Evolutionary conservation across 2,329 filamentous ascomycete genomes (phyloP).

Genomic region (Madurella fahalii): DNA sequence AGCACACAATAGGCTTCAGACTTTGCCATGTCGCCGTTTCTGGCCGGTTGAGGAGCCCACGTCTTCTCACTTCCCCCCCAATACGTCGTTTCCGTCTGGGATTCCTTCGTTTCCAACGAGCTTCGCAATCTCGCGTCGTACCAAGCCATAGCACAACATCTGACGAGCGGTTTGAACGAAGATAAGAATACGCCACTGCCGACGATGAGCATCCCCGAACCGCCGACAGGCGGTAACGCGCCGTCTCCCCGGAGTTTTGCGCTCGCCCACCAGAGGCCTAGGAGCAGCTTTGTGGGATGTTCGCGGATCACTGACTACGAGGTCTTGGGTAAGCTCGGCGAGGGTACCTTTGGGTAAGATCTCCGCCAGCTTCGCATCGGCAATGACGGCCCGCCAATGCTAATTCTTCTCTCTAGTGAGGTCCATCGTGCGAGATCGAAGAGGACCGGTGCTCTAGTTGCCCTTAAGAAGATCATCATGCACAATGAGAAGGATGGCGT

Average conservation of each 20-base stretch:
- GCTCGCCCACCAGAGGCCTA: constrained; percentile 50
- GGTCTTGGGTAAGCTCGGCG: constrained; percentile 77
- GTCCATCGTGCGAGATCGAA: constrained; percentile 84
- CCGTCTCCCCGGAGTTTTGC: constrained; percentile 55
- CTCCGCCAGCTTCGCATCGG: constrained; percentile 23
- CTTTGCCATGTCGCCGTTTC: constrained; percentile 13
- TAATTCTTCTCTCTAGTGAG: constrained; percentile 51
- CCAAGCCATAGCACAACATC: background rate
- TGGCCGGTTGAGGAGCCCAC: constrained; percentile 16
- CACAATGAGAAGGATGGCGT: constrained; percentile 98
- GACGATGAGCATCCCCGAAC: constrained; percentile 26
- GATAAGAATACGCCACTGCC: background rate
- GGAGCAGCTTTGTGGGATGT: constrained; percentile 72
- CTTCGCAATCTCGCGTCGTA: background rate
- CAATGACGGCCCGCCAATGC: constrained; percentile 23
- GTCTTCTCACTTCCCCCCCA: constrained; percentile 2
- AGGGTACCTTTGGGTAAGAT: constrained; percentile 86
- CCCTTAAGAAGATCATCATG: constrained; percentile 98
- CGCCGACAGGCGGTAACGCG: constrained; percentile 19
- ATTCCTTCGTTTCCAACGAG: background rate
- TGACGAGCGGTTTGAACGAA: background rate
- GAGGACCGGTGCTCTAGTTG: constrained; percentile 70
- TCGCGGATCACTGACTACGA: constrained; percentile 79
- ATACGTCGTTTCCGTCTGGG: background rate
- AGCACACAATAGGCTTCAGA: background rate